Conservation (phyloP, 306 rosid species). For the Medicago truncatula region MtrunA17r5.0-ANR NC_053048.1:1417001-1417500, state of each 20-base stretch:
- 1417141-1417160: background rate
- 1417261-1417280: slow-evolving; percentile 51
- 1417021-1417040: slow-evolving; percentile 41
- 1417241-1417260: slow-evolving; percentile 47
- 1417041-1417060: slow-evolving; percentile 38
- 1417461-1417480: slow-evolving; percentile 54
- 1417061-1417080: slow-evolving; percentile 46
- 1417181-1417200: background rate
- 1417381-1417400: background rate
- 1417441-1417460: slow-evolving; percentile 19
- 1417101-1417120: slow-evolving; percentile 34
- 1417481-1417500: slow-evolving; percentile 48
- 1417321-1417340: slow-evolving; percentile 5
- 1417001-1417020: background rate
- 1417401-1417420: slow-evolving; percentile 55
- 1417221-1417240: slow-evolving; percentile 47
- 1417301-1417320: slow-evolving; percentile 47
- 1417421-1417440: slow-evolving; percentile 54
- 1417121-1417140: background rate
- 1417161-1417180: background rate
- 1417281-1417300: slow-evolving; percentile 39
- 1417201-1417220: slow-evolving; percentile 33
- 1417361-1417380: background rate
- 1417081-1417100: slow-evolving; percentile 38
- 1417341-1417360: background rate